Evolutionary conservation across 176 grass and related monocot species (phyloP).

Genomic region (Echinochloa phyllopogon): DNA sequence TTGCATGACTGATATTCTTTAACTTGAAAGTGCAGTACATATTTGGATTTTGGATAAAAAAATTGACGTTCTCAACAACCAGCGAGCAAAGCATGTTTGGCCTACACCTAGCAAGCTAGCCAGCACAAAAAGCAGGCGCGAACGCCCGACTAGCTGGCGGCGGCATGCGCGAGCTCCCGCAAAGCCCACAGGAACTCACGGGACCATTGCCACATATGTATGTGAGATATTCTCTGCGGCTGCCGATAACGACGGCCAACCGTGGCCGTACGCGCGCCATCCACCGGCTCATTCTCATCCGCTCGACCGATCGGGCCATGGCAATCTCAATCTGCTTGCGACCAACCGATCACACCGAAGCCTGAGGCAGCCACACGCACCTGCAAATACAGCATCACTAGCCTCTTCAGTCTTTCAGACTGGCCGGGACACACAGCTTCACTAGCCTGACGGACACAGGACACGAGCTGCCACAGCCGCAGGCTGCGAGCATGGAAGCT

Average conservation of each 20-base stretch:
- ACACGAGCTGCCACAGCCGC: neutral
- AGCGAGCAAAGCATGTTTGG: too few species aligned
- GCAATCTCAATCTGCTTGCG: neutral
- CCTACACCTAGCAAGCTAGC: too few species aligned
- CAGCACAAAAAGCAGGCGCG: too few species aligned
- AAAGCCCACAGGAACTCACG: too few species aligned
- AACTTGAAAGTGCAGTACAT: too few species aligned
- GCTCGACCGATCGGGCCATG: neutral
- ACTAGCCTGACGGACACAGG: neutral
- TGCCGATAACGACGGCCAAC: neutral
- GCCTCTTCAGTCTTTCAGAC: neutral
- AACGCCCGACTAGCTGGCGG: too few species aligned
- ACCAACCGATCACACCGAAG: neutral
- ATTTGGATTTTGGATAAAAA: too few species aligned
- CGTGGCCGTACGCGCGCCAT: neutral
- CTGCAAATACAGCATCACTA: neutral
- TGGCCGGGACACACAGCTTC: neutral
- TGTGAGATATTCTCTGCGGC: neutral
- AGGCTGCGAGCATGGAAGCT: conserved; percentile 1
- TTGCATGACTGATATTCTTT: too few species aligned
- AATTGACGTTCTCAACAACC: too few species aligned
- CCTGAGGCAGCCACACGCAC: conserved; percentile 28
- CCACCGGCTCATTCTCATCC: neutral
- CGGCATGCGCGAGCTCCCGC: too few species aligned
- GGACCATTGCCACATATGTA: neutral